Base-by-base conservation (phyloP, 352 stramenopile genomes). In the Globisporangium megalacanthum region DNA sequence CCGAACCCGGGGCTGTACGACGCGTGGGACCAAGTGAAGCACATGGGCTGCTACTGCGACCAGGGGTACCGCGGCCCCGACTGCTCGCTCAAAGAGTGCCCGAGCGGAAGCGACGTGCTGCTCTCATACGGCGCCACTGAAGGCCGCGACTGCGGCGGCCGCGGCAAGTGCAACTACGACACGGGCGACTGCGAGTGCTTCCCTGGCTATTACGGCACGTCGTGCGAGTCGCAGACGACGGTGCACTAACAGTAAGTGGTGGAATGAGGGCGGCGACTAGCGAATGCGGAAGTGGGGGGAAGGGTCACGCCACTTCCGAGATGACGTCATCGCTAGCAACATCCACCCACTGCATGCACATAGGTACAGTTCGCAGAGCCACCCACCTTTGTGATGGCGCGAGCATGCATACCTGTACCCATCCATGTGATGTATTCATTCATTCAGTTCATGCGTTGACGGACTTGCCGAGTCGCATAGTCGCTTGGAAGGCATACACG, bases 51-150 rank as follows among this genome's bases (percentile, higher is more conserved):
- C 78, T 89, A 86, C 67, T 99, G 95, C 61, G 95, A 98, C 66
- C 64, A 91, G 36, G 96, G 95, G 41, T 98, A 91, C 70, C 86
- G 93, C 64, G 96, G 96, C 3, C 89, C 95, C 0, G 96, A 99
- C 73, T 98, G 96, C 70, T 98, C 86, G 49, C 73, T 97, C 41
- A 95, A 97, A 67, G 92, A 98, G 65, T 98, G 95, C 56, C 96
- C 94, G 14, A 97, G 91, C 29, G 88, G 88, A 6, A 13, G 58
- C 6, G 95, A 99, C 61, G 79, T 98, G 25, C 70, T 99, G 65
- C 69, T 87, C 2, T 91, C 92, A 17, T 77, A 85, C 62, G 95
- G 94, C 42, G 65, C 56, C 7, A 39, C 14, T 0, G 65, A 98
- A 58, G 93, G 88, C 9, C 79, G 86, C 33, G 84, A 95, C 56